Evolutionary conservation across 176 grass and related monocot genomes (phyloP).

Genomic region (Lolium multiflorum): DNA sequence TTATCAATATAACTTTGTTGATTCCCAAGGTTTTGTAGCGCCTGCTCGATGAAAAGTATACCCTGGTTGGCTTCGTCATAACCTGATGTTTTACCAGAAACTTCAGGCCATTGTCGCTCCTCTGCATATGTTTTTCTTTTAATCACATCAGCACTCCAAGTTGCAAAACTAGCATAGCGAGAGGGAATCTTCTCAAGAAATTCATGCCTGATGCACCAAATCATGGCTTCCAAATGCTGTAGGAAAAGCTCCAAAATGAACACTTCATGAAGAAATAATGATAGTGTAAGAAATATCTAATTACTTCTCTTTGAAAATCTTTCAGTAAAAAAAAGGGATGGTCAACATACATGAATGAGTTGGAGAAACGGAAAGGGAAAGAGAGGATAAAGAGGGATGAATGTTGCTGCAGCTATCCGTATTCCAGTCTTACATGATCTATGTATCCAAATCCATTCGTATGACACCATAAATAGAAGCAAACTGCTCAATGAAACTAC

Average conservation of each 20-base stretch:
- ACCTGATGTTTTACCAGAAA: constrained; percentile 47
- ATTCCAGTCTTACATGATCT: constrained; percentile 12
- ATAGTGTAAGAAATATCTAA: constrained; percentile 26
- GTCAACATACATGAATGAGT: constrained; percentile 20
- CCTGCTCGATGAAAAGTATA: constrained; percentile 91
- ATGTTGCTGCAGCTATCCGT: not conserved
- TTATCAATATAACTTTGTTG: constrained; percentile 51
- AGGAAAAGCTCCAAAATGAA: constrained; percentile 43
- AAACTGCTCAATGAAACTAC: not conserved
- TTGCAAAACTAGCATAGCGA: constrained; percentile 48
- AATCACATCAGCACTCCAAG: constrained; percentile 70
- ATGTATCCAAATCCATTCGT: constrained; percentile 1
- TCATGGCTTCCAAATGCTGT: constrained; percentile 95
- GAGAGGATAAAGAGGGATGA: not conserved
- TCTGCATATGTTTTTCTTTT: constrained; percentile 70
- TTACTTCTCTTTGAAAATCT: constrained; percentile 23
- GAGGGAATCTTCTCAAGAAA: constrained; percentile 69
- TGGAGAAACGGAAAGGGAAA: constrained; percentile 2
- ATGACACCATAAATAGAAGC: not conserved
- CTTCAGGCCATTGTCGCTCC: constrained; percentile 67
- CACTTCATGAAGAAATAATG: constrained; percentile 33
- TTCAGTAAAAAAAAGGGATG: constrained; percentile 13
- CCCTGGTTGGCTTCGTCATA: constrained; percentile 39
- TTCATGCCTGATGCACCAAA: constrained; percentile 84
- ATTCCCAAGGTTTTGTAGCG: constrained; percentile 78